Base-by-base conservation (phyloP, 768 basidiomycete genomes). In the Naematelia encephala region DNA sequence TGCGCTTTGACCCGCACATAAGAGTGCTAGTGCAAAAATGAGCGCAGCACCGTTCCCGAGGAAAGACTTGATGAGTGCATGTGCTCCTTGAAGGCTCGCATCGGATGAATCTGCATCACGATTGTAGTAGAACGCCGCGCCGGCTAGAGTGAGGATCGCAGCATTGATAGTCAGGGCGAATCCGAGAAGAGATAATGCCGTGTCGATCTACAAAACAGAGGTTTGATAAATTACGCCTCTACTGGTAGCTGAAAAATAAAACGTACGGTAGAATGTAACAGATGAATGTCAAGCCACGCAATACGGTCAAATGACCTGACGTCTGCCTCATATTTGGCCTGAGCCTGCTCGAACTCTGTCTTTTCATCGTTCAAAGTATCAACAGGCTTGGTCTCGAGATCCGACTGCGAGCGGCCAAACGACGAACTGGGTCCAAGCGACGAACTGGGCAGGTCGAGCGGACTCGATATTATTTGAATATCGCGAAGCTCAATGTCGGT, bases 131-230 rank as follows among this genome's bases (percentile, higher is more conserved):
- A 91, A 94, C 4, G 90, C 89, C 12, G 90, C 86, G 28, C 86
- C 82, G 1, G 89, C 88, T 43, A 94, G 79, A 42, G 91, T 86
- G 39, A 93, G 80, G 61, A 94, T 91, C 1, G 60, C 72, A 5
- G 90, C 84, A 75, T 97, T 97, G 74, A 94, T 91, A 25, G 90
- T 78, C 16, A 94, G 84, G 0, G 93, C 92, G 69, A 94, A 85
- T 0, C 89, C 87, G 27, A 94, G 80, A 42, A 97, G 78, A 12
- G 80, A 80, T 4, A 78, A 56, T 19, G 85, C 82, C 13, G 91
- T 80, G 69, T 93, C 88, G 53, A 83, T 78, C 66, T 77, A 44
- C 26, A 39, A 5, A 28, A 19, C 30, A 22, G 16, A 22, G 30
- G 16, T 23, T 16, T 49, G n/a, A n/a, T n/a, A n/a, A n/a, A n/a